Evolutionary conservation across 1,139 yeast species (phyloP), one percentile per base, ranked within the genome.

Genomic region (Debaryomyces sp.): DNA sequence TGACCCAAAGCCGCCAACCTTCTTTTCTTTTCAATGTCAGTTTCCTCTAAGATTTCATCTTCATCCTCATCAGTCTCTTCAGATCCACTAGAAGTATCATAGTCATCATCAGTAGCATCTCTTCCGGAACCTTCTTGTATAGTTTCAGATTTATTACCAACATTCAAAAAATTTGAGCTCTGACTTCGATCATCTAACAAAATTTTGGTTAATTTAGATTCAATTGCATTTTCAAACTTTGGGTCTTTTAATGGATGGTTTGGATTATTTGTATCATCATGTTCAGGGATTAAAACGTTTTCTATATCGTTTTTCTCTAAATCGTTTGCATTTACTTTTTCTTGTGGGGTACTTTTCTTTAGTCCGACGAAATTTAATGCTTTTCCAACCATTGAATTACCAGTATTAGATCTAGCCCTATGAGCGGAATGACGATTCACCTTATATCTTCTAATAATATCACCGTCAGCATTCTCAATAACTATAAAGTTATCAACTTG

Each of bases 391-490:
- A 35, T 35, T 2, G 38, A 35, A 12, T 8, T 7, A 39, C 74
- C 62, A 15, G 78, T 64, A 2, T 63, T 60, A 1, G 77, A 67
- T 49, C 79, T 64, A 1, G 57, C 47, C 41, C 73, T 55, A 12
- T 34, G 37, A 13, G 47, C 43, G 1, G 58, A 60, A 53, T 83
- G 89, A 15, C 80, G 77, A 57, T 85, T 87, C 47, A 90, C 85
- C 57, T 74, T 81, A 68, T 91, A 94, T 50, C 96, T 78, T 60
- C 96, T 82, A 41, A 94, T 75, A 50, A 94, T 83, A 58, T 94
- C 98, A 55, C 99, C 99, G 33, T 91, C 96, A 42, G 82, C 90
- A 61, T 91, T 89, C 66, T 94, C 99, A 54, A 94, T 86, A 51
- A 91, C 78, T 49, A 94, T 81, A 53, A 85, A 76, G 61, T 90